Base-by-base conservation (phyloP, 306 rosid genomes). In the Trichosanthes truncata region DNA sequence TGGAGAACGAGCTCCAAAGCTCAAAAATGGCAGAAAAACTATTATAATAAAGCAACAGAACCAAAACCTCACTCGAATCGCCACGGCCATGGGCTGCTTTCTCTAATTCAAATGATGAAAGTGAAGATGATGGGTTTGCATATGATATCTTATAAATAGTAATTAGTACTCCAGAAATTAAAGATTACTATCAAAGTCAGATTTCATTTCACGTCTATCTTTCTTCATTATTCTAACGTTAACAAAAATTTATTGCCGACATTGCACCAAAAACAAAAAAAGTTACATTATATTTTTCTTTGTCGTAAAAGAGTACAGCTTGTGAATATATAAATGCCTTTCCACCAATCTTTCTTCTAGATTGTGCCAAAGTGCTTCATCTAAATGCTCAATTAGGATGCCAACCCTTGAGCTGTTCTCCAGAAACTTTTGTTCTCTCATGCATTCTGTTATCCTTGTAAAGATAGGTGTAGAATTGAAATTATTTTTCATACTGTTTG, bases 1-100 rank as follows among this genome's bases (percentile, higher is more conserved):
- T 11, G 36, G 62, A n/a, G 79, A 23, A 9, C 53, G 56, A 73
- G 83, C 38, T 79, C 75, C 81, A 9, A 68, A 80, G 36, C 65
- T 25, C 35, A 85, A 63, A 43, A 81, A 77, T 69, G 71, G 52
- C 38, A 66, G 65, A 56, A 71, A 71, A 25, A 14, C 45, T 0
- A 43, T 45, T 3, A 45, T 43, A 14, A 71, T 11, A 67, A 26
- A 13, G 62, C 36, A 71, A 5, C 31, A 13, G 12, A 45, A 43
- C n/a, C 26, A 45, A 3, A 45, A 25, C 21, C 45, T 71, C 71
- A 63, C 35, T 63, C 43, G n/a, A n/a, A 11, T 69, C 20, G 11
- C 35, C 23, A 0, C 9, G 10, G 20, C 51, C 52, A 69, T 69
- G 11, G n/a, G 55, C 14, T 63, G 43, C 71, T 63, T n/a, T 17